Conservation (phyloP, 805 yeast species). For the Sungouiozyma ichnusensis region DNA sequence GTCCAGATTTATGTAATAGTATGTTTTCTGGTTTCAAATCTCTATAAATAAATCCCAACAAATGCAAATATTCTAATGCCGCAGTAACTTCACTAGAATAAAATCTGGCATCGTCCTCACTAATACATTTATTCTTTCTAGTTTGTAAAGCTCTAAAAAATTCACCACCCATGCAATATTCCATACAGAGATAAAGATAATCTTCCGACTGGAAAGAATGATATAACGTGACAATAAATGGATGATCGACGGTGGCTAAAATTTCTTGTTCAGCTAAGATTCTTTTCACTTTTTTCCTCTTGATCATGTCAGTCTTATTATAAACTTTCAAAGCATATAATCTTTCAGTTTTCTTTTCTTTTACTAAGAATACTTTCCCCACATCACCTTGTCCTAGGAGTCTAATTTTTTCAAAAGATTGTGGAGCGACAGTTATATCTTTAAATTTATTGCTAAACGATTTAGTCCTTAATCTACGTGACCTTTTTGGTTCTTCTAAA, state of each 20-base stretch:
- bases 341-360: conserved; percentile 64
- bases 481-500: conserved; percentile 22
- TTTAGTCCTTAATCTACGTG: conserved; percentile 32
- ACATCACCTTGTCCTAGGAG: conserved; percentile 96
- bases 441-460: conserved; percentile 58
- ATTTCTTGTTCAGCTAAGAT: conserved; percentile 96
- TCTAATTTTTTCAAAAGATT: conserved; percentile 79
- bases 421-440: conserved; percentile 75
- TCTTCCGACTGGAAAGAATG: conserved; percentile 96
- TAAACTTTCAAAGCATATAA: conserved; percentile 89
- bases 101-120: conserved; percentile 82
- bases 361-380: conserved; percentile 88
- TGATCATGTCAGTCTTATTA: conserved; percentile 86
- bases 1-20: conserved; percentile 90
- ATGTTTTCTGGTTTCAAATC: conserved; percentile 97
- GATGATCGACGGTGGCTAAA: conserved; percentile 89
- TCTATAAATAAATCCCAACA: conserved; percentile 95
- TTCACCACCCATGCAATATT: conserved; percentile 98
- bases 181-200: conserved; percentile 89
- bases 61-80: conserved; percentile 86
- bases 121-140: conserved; percentile 70
- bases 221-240: conserved; percentile 90
- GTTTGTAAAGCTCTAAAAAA: conserved; percentile 94
- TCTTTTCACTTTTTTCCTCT: conserved; percentile 86
- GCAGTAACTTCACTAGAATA: conserved; percentile 97